Conservation (phyloP, 192 early-diverging fungal genomes). For the Backusella tuberculispora region DNA sequence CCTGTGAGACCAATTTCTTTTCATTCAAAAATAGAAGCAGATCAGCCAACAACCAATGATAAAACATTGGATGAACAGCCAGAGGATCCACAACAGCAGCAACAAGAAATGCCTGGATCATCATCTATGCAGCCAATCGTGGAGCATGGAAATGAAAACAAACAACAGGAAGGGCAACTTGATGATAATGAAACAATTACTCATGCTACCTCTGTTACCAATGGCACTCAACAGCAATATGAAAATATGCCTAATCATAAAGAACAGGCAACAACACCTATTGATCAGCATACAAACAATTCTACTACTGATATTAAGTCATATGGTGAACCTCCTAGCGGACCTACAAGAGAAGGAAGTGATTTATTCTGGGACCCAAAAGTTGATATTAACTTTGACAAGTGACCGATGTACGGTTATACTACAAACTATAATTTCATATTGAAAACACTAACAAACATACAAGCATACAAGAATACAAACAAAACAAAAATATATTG, state of each 20-base stretch:
- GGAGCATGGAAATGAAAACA: constrained; percentile 4
- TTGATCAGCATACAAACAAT: not conserved
- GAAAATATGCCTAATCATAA: not conserved
- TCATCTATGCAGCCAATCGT: not conserved
- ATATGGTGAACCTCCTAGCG: not conserved
- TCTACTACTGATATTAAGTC: not conserved
- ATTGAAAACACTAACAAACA: no score
- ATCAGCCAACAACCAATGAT: not conserved
- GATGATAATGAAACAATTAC: not conserved
- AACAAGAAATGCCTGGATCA: not conserved
- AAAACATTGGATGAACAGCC: not conserved
- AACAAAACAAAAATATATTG: no score
- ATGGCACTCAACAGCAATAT: not conserved
- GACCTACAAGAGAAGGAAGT: constrained; percentile 18
- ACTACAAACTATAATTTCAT: no score
- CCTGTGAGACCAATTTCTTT: not conserved
- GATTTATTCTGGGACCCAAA: constrained; percentile 11
- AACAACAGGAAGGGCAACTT: not conserved
- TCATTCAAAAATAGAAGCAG: constrained; percentile 5
- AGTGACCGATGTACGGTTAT: not conserved
- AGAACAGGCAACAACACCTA: not conserved
- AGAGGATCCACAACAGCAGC: not conserved
- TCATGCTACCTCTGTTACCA: not conserved
- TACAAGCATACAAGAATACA: no score
- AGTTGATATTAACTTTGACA: not conserved